Evolutionary conservation across 2,329 filamentous ascomycete genomes (phyloP).

Genomic region (Grosmannia huntii): DNA sequence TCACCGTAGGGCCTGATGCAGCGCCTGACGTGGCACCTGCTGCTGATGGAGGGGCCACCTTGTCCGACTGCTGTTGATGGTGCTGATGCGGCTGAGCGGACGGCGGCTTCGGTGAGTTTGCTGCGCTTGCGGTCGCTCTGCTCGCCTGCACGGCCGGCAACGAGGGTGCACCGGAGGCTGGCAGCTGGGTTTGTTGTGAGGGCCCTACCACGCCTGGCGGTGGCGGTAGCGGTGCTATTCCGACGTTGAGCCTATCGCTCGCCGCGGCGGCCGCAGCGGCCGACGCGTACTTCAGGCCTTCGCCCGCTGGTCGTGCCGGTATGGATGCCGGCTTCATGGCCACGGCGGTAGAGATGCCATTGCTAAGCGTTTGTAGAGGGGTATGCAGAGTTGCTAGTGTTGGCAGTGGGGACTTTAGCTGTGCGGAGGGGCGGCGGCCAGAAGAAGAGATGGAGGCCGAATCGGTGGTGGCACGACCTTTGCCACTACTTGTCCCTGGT

Average conservation of each 20-base stretch:
- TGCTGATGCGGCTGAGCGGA: constrained; percentile 32
- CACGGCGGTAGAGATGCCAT: constrained; percentile 28
- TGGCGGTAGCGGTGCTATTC: constrained; percentile 85
- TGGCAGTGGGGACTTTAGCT: constrained; percentile 90
- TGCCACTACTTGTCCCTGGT: constrained; percentile 26
- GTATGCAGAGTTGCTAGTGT: constrained; percentile 81
- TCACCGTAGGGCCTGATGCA: constrained; percentile 16
- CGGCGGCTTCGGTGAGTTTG: constrained; percentile 39
- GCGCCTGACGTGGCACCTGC: constrained; percentile 13
- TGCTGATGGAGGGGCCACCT: constrained; percentile 12
- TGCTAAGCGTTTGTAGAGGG: constrained; percentile 49
- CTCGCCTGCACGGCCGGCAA: constrained; percentile 41
- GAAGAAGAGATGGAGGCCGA: constrained; percentile 33
- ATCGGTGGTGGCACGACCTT: constrained; percentile 46
- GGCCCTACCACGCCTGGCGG: constrained; percentile 51
- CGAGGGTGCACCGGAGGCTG: constrained; percentile 24
- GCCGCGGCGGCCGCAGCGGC: constrained; percentile 88
- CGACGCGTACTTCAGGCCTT: constrained; percentile 92
- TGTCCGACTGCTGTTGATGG: constrained; percentile 18
- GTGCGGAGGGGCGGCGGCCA: constrained; percentile 65
- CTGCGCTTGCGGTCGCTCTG: constrained; percentile 39
- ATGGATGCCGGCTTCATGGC: constrained; percentile 88
- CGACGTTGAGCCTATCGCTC: constrained; percentile 75
- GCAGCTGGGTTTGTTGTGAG: constrained; percentile 15
- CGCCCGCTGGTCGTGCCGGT: constrained; percentile 72